Conservation (phyloP, 352 stramenopile species). For the Phytophthora fragariae region DNA sequence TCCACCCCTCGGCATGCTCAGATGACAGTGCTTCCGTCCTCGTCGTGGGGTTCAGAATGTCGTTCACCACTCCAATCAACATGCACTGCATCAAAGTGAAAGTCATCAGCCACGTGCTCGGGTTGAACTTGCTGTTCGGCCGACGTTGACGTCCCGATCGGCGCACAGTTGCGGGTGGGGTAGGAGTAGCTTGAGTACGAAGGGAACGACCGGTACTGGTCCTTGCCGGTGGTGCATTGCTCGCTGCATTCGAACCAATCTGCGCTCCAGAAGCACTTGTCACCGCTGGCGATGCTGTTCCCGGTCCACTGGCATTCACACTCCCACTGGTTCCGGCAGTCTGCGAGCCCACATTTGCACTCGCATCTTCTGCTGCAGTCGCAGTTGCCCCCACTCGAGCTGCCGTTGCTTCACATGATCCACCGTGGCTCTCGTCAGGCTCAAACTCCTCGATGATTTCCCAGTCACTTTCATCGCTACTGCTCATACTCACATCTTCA, state of each 20-base stretch:
- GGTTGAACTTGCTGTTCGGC: conserved; percentile 4
- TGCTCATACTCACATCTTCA: conserved; percentile 3
- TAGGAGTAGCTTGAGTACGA: neutral
- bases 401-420: neutral
- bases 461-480: conserved; percentile 17
- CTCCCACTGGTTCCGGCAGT: too few relatives aligned
- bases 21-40: conserved; percentile 9
- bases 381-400: neutral
- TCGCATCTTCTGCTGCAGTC: too few relatives aligned
- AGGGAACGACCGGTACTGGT: too few relatives aligned
- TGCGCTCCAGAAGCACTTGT: too few relatives aligned
- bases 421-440: neutral
- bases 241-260: too few relatives aligned
- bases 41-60: conserved; percentile 9
- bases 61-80: conserved; percentile 17
- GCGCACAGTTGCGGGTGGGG: neutral
- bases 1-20: conserved; percentile 8
- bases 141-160: conserved; percentile 6
- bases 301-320: too few relatives aligned
- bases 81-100: conserved; percentile 16
- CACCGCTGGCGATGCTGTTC: too few relatives aligned
- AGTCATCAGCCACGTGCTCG: conserved; percentile 12
- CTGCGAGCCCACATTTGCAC: too few relatives aligned
- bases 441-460: conserved; percentile 4
- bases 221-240: too few relatives aligned